A percentile compares a stretch with the other conserved stretches of the same genome.
Conservation (phyloP, 164 flowering plant genomes). For the Litsea cubeba region DNA sequence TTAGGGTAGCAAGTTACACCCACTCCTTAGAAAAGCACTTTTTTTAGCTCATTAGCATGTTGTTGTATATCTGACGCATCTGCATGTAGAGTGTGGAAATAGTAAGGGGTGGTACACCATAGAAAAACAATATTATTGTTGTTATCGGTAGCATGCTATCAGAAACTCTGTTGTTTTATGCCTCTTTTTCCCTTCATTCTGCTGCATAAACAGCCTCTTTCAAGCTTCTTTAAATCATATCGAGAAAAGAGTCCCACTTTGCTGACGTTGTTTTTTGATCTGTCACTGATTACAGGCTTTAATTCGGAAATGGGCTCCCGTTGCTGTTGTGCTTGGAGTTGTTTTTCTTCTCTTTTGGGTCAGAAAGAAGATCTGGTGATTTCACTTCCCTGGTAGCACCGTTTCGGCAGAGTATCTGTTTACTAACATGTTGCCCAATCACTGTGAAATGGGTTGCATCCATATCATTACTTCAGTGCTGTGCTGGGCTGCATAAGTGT, state of each 20-base stretch:
- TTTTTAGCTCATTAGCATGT: no score
- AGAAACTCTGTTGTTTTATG: not conserved
- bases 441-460: not conserved
- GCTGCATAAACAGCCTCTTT: not conserved
- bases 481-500: not conserved
- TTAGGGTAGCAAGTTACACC: no score
- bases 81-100: no score
- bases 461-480: not conserved
- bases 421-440: not conserved
- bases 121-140: not conserved
- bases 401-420: not conserved
- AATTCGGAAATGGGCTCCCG: constrained; percentile 84
- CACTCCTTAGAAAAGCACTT: no score
- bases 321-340: constrained; percentile 73
- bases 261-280: not conserved
- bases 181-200: not conserved
- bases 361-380: constrained; percentile 58
- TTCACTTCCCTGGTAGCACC: not conserved
- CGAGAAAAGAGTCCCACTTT: not conserved
- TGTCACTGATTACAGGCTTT: constrained; percentile 39
- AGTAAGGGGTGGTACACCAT: no score
- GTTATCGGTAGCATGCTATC: not conserved
- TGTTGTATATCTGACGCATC: no score
- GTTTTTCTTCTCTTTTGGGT: constrained; percentile 72
- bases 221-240: no score